phyloP scores from a whole-genome alignment of 192 early-diverging fungal genomes.

The Entomortierella parvispora region DNA sequence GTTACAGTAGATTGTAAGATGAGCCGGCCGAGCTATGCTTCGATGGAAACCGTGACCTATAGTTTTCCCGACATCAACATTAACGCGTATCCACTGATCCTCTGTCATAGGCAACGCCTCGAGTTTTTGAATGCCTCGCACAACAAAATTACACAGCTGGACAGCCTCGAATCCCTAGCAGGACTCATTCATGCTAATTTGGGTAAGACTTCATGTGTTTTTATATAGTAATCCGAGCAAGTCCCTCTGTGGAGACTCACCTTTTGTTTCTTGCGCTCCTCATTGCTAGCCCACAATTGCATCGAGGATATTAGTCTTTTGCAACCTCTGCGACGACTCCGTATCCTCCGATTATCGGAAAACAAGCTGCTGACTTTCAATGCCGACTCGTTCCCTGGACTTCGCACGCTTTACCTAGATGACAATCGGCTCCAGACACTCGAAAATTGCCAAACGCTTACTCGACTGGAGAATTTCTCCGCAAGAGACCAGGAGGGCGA shows the following conservation, averaged over 20 bases:
- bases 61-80: neutral
- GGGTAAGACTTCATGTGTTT: slow-evolving; percentile 23
- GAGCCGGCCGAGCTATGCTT: neutral
- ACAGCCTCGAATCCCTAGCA: slow-evolving; percentile 44
- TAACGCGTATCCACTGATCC: no score
- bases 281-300: slow-evolving; percentile 54
- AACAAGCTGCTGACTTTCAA: slow-evolving; percentile 55
- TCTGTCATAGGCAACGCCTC: slow-evolving; percentile 48
- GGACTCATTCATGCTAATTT: slow-evolving; percentile 54
- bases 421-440: slow-evolving; percentile 54
- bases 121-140: slow-evolving; percentile 57
- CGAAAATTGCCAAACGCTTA: slow-evolving; percentile 45
- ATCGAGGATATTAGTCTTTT: slow-evolving; percentile 55
- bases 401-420: slow-evolving; percentile 56
- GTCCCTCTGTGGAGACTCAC: neutral
- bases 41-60: neutral
- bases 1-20: slow-evolving; percentile 48
- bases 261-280: neutral
- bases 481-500: slow-evolving; percentile 58
- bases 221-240: neutral
- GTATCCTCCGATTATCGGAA: slow-evolving; percentile 50
- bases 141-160: slow-evolving; percentile 55
- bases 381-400: slow-evolving; percentile 51
- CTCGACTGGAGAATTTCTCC: slow-evolving; percentile 53
- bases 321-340: slow-evolving; percentile 40